These are phyloP conservation scores for Sclerotinia subarctica DNA, from an alignment of 2,329 filamentous ascomycete genomes.

Conservation along the genomic window DNA sequence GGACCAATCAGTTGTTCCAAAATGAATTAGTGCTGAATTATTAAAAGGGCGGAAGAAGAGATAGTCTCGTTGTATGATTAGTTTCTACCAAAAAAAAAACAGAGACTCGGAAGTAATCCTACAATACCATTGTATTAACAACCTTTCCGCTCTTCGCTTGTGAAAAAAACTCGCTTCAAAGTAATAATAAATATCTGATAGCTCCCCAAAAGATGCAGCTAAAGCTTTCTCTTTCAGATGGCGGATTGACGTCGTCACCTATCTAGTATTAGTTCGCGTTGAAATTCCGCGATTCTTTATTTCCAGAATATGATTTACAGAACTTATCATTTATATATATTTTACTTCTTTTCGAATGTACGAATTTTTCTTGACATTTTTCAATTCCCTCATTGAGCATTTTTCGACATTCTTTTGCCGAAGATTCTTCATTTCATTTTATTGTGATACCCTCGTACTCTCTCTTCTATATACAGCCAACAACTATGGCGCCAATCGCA, in stretches of 20 bases:
- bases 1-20: too few relatives aligned
- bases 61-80: not conserved
- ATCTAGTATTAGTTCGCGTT: not conserved
- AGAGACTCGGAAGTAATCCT: not conserved
- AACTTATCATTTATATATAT: not conserved
- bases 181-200: not conserved
- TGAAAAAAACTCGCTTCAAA: not conserved
- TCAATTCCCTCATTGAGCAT: not conserved
- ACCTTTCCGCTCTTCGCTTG: not conserved
- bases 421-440: not conserved
- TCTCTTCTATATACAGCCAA: not conserved
- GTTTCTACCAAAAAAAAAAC: accelerated
- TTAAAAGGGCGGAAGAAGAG: not conserved
- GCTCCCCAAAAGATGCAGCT: not conserved
- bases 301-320: not conserved
- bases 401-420: not conserved
- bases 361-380: not conserved
- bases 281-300: not conserved
- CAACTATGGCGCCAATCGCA: not conserved
- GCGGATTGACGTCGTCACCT: not conserved
- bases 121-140: not conserved
- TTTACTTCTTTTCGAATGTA: accelerated
- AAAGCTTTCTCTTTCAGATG: not conserved
- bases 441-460: not conserved
- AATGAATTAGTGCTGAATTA: too few relatives aligned